Base-by-base conservation (phyloP, 306 rosid species). In the Glycine latifolia region DNA sequence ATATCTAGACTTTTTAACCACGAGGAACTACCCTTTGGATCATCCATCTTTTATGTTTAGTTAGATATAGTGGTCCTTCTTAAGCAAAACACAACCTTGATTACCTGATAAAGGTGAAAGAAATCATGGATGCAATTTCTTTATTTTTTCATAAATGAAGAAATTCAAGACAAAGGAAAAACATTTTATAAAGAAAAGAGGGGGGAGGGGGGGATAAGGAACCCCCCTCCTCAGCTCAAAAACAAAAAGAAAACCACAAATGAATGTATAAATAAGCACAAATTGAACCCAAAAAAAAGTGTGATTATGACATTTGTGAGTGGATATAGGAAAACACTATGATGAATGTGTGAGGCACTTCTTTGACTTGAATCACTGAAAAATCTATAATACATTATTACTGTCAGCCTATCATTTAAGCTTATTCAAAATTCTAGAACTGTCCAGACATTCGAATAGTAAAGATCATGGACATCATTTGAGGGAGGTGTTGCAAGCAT, bases 1-100 rank as follows among this genome's bases (percentile, higher is more conserved):
- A 76, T 60, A 12, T 84, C 79, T 47, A 87, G 7, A 67, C 67
- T 60, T 56, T 87, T 82, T 59, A 67, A 49, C 81, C 83, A 81
- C 2, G 63, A 65, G 15, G 59, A 67, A 83, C 70, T 67, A 66
- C 71, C 91, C 16, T 79, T 68, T 44, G 11, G 77, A 82, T 89
- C 88, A 56, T 53, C 95, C 99, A 88, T 89, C 71, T 73, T 67
- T 55, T 69, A 73, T 78, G 48, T 73, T 39, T 61, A 12, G 39
- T 2, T 0, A 41, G 20, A 58, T 77, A 71, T 15, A 17, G 14
- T 1, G 10, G 55, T 44, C 73, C 73, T 41, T 39, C 33, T 17
- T 16, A 68, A 16, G 55, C 59, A 75, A 48, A 79, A 60, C 48
- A 83, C 9, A 87, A 73, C 17, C 61, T 60, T 49, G 65, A 58